Evolutionary conservation across 306 rosid species (phyloP), one percentile per base, ranked within the genome.

Genomic region (Trifolium fragiferum): DNA sequence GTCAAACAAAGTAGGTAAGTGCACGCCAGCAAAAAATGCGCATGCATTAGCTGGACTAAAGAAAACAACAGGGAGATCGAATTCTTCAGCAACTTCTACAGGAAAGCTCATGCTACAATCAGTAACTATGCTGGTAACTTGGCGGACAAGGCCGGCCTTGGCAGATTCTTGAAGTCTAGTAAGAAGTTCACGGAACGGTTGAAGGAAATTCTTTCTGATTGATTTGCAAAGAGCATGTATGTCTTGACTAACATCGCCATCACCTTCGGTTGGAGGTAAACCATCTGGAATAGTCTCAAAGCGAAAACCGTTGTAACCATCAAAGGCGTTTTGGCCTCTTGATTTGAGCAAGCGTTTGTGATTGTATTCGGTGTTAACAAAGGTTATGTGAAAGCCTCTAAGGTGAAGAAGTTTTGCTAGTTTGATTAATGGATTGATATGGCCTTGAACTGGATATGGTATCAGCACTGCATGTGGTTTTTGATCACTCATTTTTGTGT

Each of bases 381-480:
- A 78, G 35, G 82, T 78, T 71, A 78, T 78, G 73, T 78, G 60
- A 74, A 79, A 79, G 70, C 78, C 83, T 53, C 58, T 79, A 15
- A 30, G 55, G 55, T 79, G 69, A 47, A 79, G 83, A 3, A 79
- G 10, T 18, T 79, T 79, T 41, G 76, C 66, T 38, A 71, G 21
- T 54, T 71, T 38, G 25, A 71, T 4, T 23, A 71, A 4, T 20
- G 66, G 83, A 40, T 49, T 78, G 3, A 78, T 64, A 10, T 79
- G 74, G 8, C 78, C 78, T 66, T 79, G 83, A 25, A 6, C 8
- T 51, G 83, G 83, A 47, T 1, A 73, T 41, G 83, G 83, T 2
- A 25, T 79, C 20, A 66, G 19, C 25, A 79, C 69, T 8, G 38
- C 69, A 32, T 47, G 76, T 40, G 67, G 81, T 65, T 89, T 86